A percentile compares a stretch with the other conserved stretches of the same genome.
phyloP scores from a whole-genome alignment of 2,329 filamentous ascomycete species.

The Aspergillus sclerotialis region DNA sequence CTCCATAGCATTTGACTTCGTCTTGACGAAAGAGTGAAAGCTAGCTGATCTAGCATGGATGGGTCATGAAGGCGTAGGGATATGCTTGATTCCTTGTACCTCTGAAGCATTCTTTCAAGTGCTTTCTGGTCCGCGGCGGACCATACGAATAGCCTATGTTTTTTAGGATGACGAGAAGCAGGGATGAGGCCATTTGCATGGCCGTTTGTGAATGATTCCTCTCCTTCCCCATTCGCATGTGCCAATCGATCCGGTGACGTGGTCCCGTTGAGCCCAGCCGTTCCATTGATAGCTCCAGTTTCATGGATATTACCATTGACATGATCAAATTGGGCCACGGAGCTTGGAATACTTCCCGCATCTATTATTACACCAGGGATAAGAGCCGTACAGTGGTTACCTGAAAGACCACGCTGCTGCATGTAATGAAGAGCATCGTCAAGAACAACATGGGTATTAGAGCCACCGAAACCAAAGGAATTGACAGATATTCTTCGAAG shows the following conservation, averaged over 20 bases:
- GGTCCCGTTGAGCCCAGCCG: not conserved
- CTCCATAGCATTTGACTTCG: not conserved
- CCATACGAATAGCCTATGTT: not conserved
- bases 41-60: not conserved
- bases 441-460: constrained; percentile 16
- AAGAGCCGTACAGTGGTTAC: not conserved
- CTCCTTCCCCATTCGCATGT: too few relatives aligned
- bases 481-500: constrained; percentile 12
- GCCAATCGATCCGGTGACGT: not conserved
- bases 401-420: not conserved
- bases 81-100: not conserved
- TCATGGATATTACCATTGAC: too few relatives aligned
- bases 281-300: too few relatives aligned
- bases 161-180: not conserved
- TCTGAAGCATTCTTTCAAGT: not conserved
- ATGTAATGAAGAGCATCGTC: constrained; percentile 5
- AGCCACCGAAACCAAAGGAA: constrained; percentile 17
- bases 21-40: not conserved
- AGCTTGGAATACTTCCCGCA: not conserved
- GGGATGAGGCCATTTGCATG: not conserved
- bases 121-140: not conserved
- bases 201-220: not conserved
- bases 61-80: not conserved
- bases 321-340: not conserved
- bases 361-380: not conserved